Base-by-base conservation (phyloP, 257 asterid genomes). In the Jaltomata sinuosa region DNA sequence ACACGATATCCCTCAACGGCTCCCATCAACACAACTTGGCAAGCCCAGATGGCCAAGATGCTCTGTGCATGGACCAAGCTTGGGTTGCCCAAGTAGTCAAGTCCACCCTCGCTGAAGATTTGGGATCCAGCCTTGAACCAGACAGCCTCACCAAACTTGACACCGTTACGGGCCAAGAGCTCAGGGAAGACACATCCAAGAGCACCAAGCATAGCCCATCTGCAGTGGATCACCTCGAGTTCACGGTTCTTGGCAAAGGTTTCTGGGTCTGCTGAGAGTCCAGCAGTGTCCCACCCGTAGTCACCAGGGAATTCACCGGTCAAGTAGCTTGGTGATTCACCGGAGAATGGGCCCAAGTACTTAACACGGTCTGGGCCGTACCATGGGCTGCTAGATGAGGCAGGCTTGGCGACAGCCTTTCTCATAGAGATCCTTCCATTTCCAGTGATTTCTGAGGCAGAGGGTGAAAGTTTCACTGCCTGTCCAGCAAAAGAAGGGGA, bases 221-320 rank as follows among this genome's bases (percentile, higher is more conserved):
- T 72, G 36, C 80, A 72, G 57, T 42, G 80, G 38, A 72, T 72
- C 80, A 72, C 80, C 80, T 72, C 80, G 0, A 72, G 80, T 22
- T 72, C 57, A 6, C 57, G 57, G 57, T 72, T 72, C 80, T 72
- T 72, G 57, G 57, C 57, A 72, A 72, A 72, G 8, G 80, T 72
- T 12, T 72, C 80, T 5, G 94, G 95, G 86, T 93, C 95, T n/a
- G 94, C 95, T 11, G 97, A 91, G 38, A 91, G 95, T 0, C 93
- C 93, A n/a, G 94, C 94, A 12, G 93, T 93, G 86, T 90, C 93
- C 94, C 97, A 91, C 3, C 95, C 94, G 38, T 91, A 93, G 88
- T 93, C 95, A 29, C 95, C 95, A 1, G 97, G 90, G 89, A 91
- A 91, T 62, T 93, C 95, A 10, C 95, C 92, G 1, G 92, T 90